Evolutionary conservation across 805 yeast species (phyloP), one percentile per base, ranked within the genome.

Genomic region (Candida awuae): DNA sequence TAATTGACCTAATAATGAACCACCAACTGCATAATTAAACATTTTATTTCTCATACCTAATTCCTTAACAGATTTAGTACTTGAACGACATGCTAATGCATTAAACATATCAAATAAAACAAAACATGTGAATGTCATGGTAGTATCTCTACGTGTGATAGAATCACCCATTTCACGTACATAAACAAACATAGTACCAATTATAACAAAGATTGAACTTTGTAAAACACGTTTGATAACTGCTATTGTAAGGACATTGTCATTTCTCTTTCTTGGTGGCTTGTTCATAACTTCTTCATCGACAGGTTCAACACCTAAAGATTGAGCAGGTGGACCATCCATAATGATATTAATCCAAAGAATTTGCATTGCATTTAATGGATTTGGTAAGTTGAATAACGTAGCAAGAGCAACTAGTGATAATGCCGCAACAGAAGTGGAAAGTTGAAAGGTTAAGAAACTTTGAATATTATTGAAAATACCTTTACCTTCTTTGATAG

Each of bases 281-380:
- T 82, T 84, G 46, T 73, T 77, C 97, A 90, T 88, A 28, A 90
- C 95, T 58, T 83, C 94, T 45, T 83, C 87, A 55, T 90, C 97
- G 12, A 90, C 97, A 1, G 96, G 94, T 63, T 90, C 98, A 23
- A 92, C 97, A 43, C 98, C 98, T 32, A 90, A 67, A 0, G 95
- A 84, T 65, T 90, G 98, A 2, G 97, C 97, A 4, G 98, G 98
- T 9, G 98, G 98, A 1, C 98, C 98, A 65, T 90, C 98, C 98
- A 90, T 90, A 42, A 90, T 70, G 46, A 90, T 92, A 59, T 90
- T 90, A 58, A 90, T 90, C 97, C 97, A 90, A 53, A 90, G 67
- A 52, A 90, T 92, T 67, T 92, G 97, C 98, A 90, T 90, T 21
- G 98, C 96, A 57, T 90, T 90, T 51, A 90, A 71, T 9, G 98